Conservation (phyloP, 345 rosid genomes). For the Murraya paniculata region DNA sequence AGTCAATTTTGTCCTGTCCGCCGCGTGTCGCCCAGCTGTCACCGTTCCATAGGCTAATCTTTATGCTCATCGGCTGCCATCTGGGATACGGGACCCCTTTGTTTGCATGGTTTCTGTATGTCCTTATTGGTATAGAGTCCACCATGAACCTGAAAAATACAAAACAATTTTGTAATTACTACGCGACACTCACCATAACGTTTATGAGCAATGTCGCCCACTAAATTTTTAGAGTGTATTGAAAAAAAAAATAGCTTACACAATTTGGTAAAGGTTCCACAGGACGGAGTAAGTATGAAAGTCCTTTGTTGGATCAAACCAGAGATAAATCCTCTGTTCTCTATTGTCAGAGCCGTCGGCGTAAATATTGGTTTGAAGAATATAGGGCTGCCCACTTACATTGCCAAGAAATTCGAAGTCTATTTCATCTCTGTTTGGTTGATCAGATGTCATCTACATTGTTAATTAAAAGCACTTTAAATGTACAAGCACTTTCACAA, state of each 20-base stretch:
- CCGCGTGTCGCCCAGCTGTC: slow-evolving; percentile 90
- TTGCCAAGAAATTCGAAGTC: slow-evolving; percentile 84
- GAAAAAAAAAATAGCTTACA: slow-evolving; percentile 45
- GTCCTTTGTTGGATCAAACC: slow-evolving; percentile 82
- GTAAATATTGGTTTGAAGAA: slow-evolving; percentile 77
- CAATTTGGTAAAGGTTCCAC: slow-evolving; percentile 85
- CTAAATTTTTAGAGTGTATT: background rate
- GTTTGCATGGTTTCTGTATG: slow-evolving; percentile 70
- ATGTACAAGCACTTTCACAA: background rate
- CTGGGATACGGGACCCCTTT: slow-evolving; percentile 72
- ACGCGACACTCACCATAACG: too few species aligned
- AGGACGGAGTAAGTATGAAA: slow-evolving; percentile 75
- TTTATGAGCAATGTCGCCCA: background rate
- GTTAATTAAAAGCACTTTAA: background rate
- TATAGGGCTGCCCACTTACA: slow-evolving; percentile 64
- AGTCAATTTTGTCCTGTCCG: slow-evolving; percentile 66
- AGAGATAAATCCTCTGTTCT: slow-evolving; percentile 75
- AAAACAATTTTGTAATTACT: too few species aligned
- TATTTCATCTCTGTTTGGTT: slow-evolving; percentile 73
- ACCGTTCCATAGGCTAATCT: slow-evolving; percentile 75
- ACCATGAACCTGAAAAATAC: slow-evolving; percentile 59
- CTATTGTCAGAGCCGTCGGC: slow-evolving; percentile 66
- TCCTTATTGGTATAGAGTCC: slow-evolving; percentile 68
- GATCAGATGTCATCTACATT: slow-evolving; percentile 63
- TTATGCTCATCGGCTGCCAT: slow-evolving; percentile 71